These are phyloP conservation scores for Hypomontagnella monticulosa DNA, from an alignment of 495 filamentous ascomycete genomes.

Conservation along the genomic window DNA sequence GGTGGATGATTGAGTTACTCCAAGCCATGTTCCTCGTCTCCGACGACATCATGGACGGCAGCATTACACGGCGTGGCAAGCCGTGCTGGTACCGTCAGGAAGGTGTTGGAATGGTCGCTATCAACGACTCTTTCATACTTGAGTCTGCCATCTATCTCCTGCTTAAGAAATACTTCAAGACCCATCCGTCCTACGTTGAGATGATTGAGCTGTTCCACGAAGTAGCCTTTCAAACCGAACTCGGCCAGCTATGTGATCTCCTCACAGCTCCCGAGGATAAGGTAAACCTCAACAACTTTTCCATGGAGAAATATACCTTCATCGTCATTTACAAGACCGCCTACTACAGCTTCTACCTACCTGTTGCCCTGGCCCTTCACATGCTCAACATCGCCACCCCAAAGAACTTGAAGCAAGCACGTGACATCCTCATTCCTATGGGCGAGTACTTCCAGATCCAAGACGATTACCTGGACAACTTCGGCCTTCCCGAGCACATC, in stretches of 20 bases:
- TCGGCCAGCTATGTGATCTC: constrained; percentile 93
- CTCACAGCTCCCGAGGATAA: constrained; percentile 95
- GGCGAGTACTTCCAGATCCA: constrained; percentile 99
- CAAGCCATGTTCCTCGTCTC: constrained; percentile 99
- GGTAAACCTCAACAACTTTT: constrained; percentile 91
- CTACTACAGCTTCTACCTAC: constrained; percentile 98
- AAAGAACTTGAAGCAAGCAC: constrained; percentile 83
- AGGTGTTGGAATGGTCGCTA: constrained; percentile 90
- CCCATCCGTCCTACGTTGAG: constrained; percentile 85
- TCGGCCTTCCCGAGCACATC: constrained; percentile 86
- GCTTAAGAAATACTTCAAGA: constrained; percentile 90
- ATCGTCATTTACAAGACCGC: constrained; percentile 99
- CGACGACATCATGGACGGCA: constrained; percentile 98
- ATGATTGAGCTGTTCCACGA: constrained; percentile 97
- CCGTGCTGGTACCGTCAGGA: constrained; percentile 95
- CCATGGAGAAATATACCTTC: constrained; percentile 93
- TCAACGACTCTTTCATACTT: constrained; percentile 98
- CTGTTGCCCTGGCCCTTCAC: constrained; percentile 89
- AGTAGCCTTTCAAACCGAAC: constrained; percentile 88
- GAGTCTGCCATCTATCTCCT: constrained; percentile 89
- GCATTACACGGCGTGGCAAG: constrained; percentile 88
- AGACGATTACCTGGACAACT: constrained; percentile 98
- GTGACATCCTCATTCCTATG: constrained; percentile 95
- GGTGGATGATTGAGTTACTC: constrained; percentile 97
- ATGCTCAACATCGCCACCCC: constrained; percentile 82